These are phyloP conservation scores for Dactylellina haptotyla DNA, from an alignment of 2,329 filamentous ascomycete genomes.

Conservation along the genomic window DNA sequence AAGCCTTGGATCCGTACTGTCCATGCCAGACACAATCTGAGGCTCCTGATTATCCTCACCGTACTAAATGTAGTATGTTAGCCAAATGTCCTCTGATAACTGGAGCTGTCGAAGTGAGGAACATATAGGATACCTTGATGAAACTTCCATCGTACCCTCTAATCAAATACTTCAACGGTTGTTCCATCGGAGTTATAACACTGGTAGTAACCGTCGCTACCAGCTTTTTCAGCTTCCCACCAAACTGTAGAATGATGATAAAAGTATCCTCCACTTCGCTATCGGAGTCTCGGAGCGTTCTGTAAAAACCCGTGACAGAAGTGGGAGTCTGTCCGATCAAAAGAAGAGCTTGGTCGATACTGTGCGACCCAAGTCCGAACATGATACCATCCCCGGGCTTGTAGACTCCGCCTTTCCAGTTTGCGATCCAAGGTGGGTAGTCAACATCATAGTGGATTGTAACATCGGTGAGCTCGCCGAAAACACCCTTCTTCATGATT, in stretches of 20 bases:
- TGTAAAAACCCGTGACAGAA: constrained; percentile 56
- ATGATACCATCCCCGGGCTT: constrained; percentile 59
- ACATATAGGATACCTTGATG: constrained; percentile 60
- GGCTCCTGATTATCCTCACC: constrained; percentile 50
- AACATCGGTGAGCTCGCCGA: constrained; percentile 55
- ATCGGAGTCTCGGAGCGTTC: constrained; percentile 58
- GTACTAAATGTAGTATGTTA: constrained; percentile 32
- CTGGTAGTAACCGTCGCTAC: constrained; percentile 60
- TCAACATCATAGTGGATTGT: constrained; percentile 57
- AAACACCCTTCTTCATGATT: constrained; percentile 35
- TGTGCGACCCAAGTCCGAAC: constrained; percentile 61
- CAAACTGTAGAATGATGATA: constrained; percentile 55
- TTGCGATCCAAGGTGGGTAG: constrained; percentile 51
- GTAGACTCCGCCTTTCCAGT: constrained; percentile 55
- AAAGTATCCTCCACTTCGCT: constrained; percentile 57
- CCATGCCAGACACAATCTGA: constrained; percentile 38
- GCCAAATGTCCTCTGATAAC: no score
- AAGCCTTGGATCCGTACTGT: constrained; percentile 45
- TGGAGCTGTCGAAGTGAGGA: neutral
- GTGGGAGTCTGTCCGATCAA: constrained; percentile 60
- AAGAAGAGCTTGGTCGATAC: constrained; percentile 61
- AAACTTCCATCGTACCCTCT: constrained; percentile 61
- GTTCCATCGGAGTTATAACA: constrained; percentile 58
- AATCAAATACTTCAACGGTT: constrained; percentile 60
- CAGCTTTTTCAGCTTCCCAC: constrained; percentile 53